phyloP scores from a whole-genome alignment of 1,284 basidiomycete genomes.

The Leccinum solheimii region DNA sequence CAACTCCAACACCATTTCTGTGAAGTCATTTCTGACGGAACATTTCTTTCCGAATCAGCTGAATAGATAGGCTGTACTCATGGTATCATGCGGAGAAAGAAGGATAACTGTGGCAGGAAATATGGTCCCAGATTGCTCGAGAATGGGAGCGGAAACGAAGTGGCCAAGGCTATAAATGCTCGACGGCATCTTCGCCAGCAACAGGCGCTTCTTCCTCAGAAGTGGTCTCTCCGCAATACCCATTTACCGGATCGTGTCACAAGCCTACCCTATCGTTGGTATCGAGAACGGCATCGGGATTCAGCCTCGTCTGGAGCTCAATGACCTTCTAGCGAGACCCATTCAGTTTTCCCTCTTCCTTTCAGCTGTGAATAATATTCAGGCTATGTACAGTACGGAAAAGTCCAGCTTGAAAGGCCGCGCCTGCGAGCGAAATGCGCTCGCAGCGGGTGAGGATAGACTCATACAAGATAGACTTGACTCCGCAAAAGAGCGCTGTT shows the following conservation, averaged over 20 bases:
- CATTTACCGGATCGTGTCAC: constrained; percentile 6
- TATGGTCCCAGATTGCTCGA: neutral
- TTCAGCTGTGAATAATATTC: constrained; percentile 10
- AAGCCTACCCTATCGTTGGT: constrained; percentile 12
- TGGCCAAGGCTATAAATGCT: constrained; percentile 7
- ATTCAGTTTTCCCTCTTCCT: constrained; percentile 22
- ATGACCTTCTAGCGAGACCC: constrained; percentile 11
- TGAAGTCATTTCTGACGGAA: neutral
- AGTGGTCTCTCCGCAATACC: neutral
- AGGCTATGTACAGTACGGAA: constrained; percentile 9
- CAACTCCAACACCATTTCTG: neutral
- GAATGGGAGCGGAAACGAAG: neutral
- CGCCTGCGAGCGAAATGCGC: too few relatives aligned
- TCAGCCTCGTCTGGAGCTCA: constrained; percentile 18
- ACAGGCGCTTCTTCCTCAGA: neutral
- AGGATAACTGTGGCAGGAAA: neutral
- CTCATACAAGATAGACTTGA: too few relatives aligned
- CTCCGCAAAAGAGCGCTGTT: neutral
- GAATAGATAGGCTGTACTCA: neutral
- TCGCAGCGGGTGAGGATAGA: constrained; percentile 1
- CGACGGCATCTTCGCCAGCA: neutral
- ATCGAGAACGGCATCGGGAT: neutral
- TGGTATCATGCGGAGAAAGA: neutral
- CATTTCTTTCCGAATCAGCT: neutral
- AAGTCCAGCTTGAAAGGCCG: neutral